These are phyloP conservation scores for Vicia sativa DNA, from an alignment of 306 rosid species.

Conservation along the genomic window DNA sequence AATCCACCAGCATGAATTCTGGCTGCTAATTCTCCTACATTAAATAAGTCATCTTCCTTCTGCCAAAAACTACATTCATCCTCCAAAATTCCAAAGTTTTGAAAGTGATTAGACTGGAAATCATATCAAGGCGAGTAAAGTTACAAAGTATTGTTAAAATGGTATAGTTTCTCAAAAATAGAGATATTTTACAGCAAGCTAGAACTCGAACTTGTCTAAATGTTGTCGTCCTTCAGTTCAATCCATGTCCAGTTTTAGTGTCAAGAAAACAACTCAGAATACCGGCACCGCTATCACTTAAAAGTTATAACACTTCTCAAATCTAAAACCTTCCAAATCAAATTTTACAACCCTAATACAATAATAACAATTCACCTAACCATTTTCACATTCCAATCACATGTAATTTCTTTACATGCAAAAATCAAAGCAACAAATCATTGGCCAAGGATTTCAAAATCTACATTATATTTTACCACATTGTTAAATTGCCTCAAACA, in stretches of 20 bases:
- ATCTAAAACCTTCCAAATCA: constrained; percentile 18
- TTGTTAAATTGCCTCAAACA: no score
- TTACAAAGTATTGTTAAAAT: background rate
- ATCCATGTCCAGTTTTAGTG: background rate
- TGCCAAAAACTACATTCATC: constrained; percentile 7
- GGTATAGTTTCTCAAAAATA: background rate
- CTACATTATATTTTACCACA: constrained; percentile 3
- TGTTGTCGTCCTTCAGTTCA: background rate
- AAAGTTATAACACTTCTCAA: background rate
- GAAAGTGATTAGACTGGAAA: background rate
- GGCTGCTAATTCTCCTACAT: background rate
- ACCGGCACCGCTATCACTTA: constrained; percentile 8
- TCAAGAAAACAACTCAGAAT: constrained; percentile 20
- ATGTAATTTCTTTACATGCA: background rate
- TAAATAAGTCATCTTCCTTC: constrained; percentile 13
- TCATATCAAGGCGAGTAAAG: background rate
- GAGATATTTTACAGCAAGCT: background rate
- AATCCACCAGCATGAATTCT: background rate
- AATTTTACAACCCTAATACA: constrained; percentile 1
- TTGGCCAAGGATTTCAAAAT: background rate
- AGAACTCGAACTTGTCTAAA: background rate
- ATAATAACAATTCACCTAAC: constrained; percentile 11
- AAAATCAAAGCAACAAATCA: constrained; percentile 29
- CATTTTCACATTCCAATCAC: background rate
- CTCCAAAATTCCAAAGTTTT: background rate